Evolutionary conservation across 1,139 yeast species (phyloP).

Genomic region (Saccharomycopsis phalli): DNA sequence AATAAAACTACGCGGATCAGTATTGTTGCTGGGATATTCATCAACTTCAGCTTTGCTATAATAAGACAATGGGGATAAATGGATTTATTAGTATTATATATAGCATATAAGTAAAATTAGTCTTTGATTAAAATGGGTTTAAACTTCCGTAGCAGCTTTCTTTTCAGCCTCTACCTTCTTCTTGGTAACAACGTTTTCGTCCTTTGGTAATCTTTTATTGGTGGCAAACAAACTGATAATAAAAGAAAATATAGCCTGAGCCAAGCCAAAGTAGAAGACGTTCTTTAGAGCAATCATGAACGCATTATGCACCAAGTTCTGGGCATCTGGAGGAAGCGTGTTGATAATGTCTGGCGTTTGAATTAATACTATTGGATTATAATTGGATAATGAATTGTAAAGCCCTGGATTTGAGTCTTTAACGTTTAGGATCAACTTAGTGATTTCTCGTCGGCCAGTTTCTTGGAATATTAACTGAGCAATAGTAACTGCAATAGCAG

Average conservation of each 20-base stretch:
- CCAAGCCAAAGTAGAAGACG: constrained; percentile 2
- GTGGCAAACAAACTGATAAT: not conserved
- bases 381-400: not conserved
- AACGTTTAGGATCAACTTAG: not conserved
- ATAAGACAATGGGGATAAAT: constrained; percentile 41
- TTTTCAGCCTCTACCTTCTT: not conserved
- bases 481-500: constrained; percentile 39
- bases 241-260: not conserved
- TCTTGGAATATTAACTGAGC: constrained; percentile 37
- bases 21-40: constrained; percentile 49
- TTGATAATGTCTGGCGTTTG: not conserved
- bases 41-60: constrained; percentile 51
- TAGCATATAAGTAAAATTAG: too few relatives aligned
- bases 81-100: not conserved
- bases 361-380: not conserved
- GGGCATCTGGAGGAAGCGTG: not conserved
- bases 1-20: constrained; percentile 54
- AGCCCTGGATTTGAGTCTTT: not conserved
- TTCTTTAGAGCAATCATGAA: constrained; percentile 2
- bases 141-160: not conserved
- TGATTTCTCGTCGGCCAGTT: not conserved
- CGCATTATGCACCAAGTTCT: not conserved
- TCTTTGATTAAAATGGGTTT: too few relatives aligned
- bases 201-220: constrained; percentile 1
- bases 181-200: not conserved